phyloP scores from a whole-genome alignment of 2,329 filamentous ascomycete species.

The Colletotrichum sp. region DNA sequence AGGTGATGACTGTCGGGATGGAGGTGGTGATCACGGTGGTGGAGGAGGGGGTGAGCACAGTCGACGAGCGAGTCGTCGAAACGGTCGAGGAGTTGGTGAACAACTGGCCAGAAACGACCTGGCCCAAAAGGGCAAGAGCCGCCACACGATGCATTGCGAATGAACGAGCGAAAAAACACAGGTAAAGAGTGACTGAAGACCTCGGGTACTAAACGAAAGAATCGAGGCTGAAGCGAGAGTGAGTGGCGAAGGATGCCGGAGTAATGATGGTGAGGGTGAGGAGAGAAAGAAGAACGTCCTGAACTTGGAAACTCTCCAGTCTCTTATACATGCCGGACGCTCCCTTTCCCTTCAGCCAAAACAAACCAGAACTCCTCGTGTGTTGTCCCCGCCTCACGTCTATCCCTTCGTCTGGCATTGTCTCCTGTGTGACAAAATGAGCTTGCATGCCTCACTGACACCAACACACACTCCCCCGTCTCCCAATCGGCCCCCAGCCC shows the following conservation, averaged over 20 bases:
- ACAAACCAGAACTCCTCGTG: not conserved
- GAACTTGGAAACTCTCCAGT: not conserved
- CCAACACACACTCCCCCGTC: not conserved
- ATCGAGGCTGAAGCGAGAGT: conserved; percentile 12
- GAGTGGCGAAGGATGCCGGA: conserved; percentile 13
- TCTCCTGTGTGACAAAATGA: conserved; percentile 13
- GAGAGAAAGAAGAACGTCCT: not conserved
- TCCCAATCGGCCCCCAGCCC: not conserved
- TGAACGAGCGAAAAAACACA: conserved; percentile 12
- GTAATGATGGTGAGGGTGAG: conserved; percentile 19
- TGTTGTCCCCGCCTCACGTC: not conserved
- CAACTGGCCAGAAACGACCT: not conserved
- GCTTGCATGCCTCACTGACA: not conserved
- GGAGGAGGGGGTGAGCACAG: not conserved
- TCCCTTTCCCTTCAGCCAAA: not conserved
- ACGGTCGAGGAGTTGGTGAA: not conserved
- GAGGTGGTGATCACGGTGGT: not conserved
- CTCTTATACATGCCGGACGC: conserved; percentile 8
- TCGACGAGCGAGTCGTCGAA: not conserved
- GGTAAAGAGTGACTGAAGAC: conserved; percentile 15
- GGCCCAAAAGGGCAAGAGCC: not conserved
- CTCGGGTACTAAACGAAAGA: conserved; percentile 20
- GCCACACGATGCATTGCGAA: conserved; percentile 5
- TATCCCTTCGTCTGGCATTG: not conserved
- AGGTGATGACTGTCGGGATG: not conserved